Evolutionary conservation across 257 asterid genomes (phyloP), one percentile per base, ranked within the genome.

Genomic region (Gentiana straminea): DNA sequence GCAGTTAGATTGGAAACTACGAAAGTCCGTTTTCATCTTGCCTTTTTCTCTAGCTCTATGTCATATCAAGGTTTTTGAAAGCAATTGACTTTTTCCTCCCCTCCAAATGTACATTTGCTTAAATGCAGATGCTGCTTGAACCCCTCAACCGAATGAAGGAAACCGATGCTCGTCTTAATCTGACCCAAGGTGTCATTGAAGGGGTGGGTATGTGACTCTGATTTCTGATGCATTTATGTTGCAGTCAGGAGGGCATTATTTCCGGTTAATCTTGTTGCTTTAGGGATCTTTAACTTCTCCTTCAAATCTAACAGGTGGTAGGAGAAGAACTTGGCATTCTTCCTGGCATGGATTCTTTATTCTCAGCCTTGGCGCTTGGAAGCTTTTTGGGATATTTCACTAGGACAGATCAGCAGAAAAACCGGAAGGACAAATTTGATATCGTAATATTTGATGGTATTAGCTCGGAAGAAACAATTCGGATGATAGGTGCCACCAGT

Each of bases 261-360:
- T 50, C 24, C 41, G 10, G 33, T 41, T 15, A 7, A 59, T 52
- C 6, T 60, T 46, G 43, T 34, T 32, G 3, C 13, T 55, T 50
- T 55, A 57, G 46, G 52, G 33, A 46, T 63, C 58, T 48, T 34
- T 47, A 52, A 60, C 39, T 61, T 69, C 52, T 79, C 49, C 58
- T 72, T 49, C 36, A 37, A 49, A 64, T 66, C 55, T 73, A 71
- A 66, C 69, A 91, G 98, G 90, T 91, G 60, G 86, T 84, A 48
- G 93, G 93, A 61, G 97, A 87, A 71, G 98, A 91, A 81, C 98
- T 91, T 37, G 97, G 98, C 65, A 82, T 91, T 39, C 90, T 91
- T 49, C 98, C 97, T 37, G 98, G 98, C 10, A 91, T 91, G 98
- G 98, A 91, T 73, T 83, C 95, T n/a, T 76, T 87, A 71, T 85